These are phyloP conservation scores for Climacium dendroides DNA, from an alignment of 225 moss, liverwort and hornwort species.

Conservation along the genomic window DNA sequence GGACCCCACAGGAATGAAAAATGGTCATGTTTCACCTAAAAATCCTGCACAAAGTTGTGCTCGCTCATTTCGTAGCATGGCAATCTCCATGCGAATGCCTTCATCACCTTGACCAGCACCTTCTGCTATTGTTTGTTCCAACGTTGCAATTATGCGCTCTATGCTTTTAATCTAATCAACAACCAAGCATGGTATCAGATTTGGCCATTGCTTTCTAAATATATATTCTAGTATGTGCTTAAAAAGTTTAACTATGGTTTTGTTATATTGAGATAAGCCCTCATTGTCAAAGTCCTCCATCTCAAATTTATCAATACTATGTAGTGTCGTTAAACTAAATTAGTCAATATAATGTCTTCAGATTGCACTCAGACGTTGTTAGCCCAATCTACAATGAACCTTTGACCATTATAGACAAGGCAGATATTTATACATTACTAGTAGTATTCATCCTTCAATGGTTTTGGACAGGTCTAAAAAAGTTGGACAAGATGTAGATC, in stretches of 20 bases:
- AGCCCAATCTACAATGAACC: neutral
- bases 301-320: neutral
- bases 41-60: constrained; percentile 99
- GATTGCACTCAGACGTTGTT: neutral
- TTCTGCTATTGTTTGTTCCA: constrained; percentile 99
- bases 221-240: neutral
- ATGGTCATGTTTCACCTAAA: constrained; percentile 75
- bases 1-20: neutral
- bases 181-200: neutral
- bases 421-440: neutral
- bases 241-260: neutral
- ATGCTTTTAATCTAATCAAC: constrained; percentile 86
- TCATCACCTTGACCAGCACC: constrained; percentile 98
- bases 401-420: neutral
- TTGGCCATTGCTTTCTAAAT: neutral
- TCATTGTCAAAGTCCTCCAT: neutral
- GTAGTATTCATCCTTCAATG: neutral
- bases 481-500: neutral
- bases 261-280: neutral
- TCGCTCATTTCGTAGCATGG: constrained; percentile 91
- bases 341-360: neutral
- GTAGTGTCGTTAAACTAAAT: neutral
- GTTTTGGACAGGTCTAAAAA: neutral
- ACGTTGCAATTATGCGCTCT: constrained; percentile 94
- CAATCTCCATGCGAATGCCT: constrained; percentile 99